These are phyloP conservation scores for Salmacisia buchloeana DNA, from an alignment of 1,284 basidiomycete species.

Conservation along the genomic window DNA sequence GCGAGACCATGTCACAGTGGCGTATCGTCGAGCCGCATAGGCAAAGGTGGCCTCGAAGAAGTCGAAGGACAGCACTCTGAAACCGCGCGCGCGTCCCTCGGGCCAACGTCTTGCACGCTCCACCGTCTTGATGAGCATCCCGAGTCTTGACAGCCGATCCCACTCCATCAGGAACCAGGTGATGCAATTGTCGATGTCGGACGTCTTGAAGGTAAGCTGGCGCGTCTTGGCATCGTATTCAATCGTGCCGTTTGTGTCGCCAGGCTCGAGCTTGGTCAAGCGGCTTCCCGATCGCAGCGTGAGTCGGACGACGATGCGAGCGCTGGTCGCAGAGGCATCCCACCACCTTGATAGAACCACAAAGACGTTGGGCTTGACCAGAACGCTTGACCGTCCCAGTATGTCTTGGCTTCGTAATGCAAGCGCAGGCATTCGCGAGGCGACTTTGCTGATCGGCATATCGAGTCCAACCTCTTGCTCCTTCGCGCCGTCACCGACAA, in stretches of 20 bases:
- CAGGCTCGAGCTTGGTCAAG: conserved; percentile 64
- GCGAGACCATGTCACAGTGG: conserved; percentile 80
- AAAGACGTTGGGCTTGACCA: conserved; percentile 81
- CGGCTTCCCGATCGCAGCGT: conserved; percentile 14
- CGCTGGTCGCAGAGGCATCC: conserved; percentile 65
- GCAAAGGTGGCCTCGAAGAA: conserved; percentile 51
- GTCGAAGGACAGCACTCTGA: conserved; percentile 7
- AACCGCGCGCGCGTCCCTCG: not conserved
- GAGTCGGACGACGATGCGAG: conserved; percentile 32
- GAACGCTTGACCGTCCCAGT: conserved; percentile 74
- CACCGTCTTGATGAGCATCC: conserved; percentile 78
- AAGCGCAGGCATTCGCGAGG: conserved; percentile 61
- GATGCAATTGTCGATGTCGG: conserved; percentile 77
- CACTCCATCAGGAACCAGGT: conserved; percentile 82
- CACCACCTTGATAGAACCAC: conserved; percentile 86
- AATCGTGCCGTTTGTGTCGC: conserved; percentile 62
- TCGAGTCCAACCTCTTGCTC: not conserved
- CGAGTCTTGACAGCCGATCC: conserved; percentile 83
- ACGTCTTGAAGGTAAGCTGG: conserved; percentile 75
- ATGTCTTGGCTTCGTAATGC: conserved; percentile 75
- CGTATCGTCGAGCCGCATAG: conserved; percentile 66
- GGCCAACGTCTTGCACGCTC: conserved; percentile 3
- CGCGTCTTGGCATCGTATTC: conserved; percentile 73
- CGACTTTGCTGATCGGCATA: not conserved
- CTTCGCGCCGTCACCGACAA: not conserved